Evolutionary conservation across 805 yeast genomes (phyloP), one percentile per base, ranked within the genome.

Genomic region (Lachancea nothofagi): DNA sequence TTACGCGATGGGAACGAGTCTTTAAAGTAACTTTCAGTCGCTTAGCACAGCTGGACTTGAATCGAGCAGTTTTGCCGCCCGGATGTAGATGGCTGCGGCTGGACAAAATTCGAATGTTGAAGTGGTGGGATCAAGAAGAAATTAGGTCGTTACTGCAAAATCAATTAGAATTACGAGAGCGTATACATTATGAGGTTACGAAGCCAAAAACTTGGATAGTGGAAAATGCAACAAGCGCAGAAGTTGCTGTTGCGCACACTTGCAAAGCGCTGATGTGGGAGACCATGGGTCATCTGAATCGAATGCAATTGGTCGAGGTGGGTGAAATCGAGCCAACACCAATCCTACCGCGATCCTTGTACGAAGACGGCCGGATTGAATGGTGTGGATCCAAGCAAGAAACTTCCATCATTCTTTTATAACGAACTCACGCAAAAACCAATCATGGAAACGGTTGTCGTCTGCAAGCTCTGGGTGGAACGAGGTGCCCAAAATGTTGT

Each of bases 391-490:
- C 23, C 22, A 31, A 6, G 10, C 12, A 31, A 4, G 27, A 13
- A 10, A 20, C 18, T 8, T 14, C 8, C 7, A 14, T 18, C 5
- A 6, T 15, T 35, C 29, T 7, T 38, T 17, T 14, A 67, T 40
- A 4, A 80, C 80, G 59, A 77, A 79, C 49, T 75, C 77, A 44
- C 67, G 69, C 25, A 83, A 48, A 56, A 80, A 84, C 83, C 86
- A 83, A 50, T 73, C 70, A 56, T 84, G 94, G 53, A 84, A 74
- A 23, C 82, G 61, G 30, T 55, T 50, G 47, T 80, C 86, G 18
- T 49, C 55, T 1, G 80, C 62, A 26, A 84, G 67, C 58, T 84
- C 94, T 0, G 94, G 94, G 56, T 84, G 94, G 59, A 84, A 84
- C 2, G 87, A 78, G 1, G 89, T 83, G 2, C 87, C 90, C 36